Base-by-base conservation (phyloP, 2,329 filamentous ascomycete species). In the Calonectria crousiana region DNA sequence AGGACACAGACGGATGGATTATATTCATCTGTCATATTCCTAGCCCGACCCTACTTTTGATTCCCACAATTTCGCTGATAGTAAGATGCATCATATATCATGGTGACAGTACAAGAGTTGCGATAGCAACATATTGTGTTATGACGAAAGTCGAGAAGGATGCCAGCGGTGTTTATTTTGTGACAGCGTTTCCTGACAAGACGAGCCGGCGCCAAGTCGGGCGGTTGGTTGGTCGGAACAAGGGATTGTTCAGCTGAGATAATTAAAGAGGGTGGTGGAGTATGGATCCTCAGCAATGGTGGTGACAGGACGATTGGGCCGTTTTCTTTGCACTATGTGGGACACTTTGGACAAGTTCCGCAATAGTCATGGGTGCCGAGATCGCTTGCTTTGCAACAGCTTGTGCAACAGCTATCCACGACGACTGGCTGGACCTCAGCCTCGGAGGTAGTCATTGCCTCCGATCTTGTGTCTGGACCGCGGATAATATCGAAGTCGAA, bases 281-380 rank as follows among this genome's bases (percentile, higher is more conserved):
- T n/a, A 44, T 38, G 16, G 11, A 64, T 64, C 11, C 53, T 52
- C 32, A 26, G 10, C 16, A n/a, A 20, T 11, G 52, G 34, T 30
- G 52, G 28, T 30, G 67, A 38, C n/a, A 23, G 6, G 38, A 60
- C 28, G 30, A 41, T 53, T 26, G 28, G n/a, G 53, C 10, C 10
- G 28, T 23, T 62, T 69, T 52, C 41, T 30, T 49, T 32, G 49
- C 32, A 28, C 73, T 67, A 78, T 67, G 77, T 72, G 14, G 80
- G 80, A 71, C 80, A 83, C 44, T 77, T 78, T 56, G 79, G 79
- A 47, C 81, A 83, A 69, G 81, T 83, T 62, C 81, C 81, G 62
- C 81, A 83, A 67, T 83, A 83, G 74, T 83, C 81, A 70, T 83
- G 81, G 13, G 81, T 83, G 53, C 81, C 81, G 38, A 83, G 78